Percentiles rank a stretch among this genome's conserved stretches.
These are phyloP conservation scores for Vaccinium darrowii DNA, from an alignment of 148 eudicot species.

Conservation along the genomic window DNA sequence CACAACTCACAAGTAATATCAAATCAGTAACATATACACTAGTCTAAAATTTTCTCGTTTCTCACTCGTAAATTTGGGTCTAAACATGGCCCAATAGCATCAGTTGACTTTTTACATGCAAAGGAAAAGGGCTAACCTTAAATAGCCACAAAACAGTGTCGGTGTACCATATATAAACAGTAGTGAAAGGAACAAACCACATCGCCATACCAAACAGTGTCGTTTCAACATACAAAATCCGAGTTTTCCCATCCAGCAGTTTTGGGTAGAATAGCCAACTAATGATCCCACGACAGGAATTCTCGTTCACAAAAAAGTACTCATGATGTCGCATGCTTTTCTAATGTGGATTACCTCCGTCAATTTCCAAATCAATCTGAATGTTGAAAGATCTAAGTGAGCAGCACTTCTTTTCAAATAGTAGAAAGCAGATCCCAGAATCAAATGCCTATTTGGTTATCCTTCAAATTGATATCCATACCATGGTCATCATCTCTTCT, in stretches of 20 bases:
- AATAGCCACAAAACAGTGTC: background rate
- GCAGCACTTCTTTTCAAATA: background rate
- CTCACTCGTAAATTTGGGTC: background rate
- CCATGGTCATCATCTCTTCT: slow-evolving; percentile 2
- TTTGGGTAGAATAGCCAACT: background rate
- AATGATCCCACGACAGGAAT: background rate
- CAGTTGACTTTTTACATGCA: background rate
- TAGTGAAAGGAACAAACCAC: background rate
- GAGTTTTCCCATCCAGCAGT: background rate
- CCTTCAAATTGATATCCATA: background rate
- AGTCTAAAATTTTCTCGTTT: background rate
- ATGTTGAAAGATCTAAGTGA: background rate
- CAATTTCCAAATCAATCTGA: background rate
- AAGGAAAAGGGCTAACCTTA: background rate
- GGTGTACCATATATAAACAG: background rate
- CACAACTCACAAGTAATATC: background rate
- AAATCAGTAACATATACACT: background rate
- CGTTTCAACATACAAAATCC: background rate
- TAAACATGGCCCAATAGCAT: background rate
- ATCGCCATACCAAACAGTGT: background rate
- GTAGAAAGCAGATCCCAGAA: background rate
- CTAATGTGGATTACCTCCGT: background rate
- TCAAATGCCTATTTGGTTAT: background rate
- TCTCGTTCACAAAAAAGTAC: background rate
- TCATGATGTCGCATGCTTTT: background rate